phyloP scores from a whole-genome alignment of 1,284 basidiomycete genomes.

The Moesziomyces parantarcticus region DNA sequence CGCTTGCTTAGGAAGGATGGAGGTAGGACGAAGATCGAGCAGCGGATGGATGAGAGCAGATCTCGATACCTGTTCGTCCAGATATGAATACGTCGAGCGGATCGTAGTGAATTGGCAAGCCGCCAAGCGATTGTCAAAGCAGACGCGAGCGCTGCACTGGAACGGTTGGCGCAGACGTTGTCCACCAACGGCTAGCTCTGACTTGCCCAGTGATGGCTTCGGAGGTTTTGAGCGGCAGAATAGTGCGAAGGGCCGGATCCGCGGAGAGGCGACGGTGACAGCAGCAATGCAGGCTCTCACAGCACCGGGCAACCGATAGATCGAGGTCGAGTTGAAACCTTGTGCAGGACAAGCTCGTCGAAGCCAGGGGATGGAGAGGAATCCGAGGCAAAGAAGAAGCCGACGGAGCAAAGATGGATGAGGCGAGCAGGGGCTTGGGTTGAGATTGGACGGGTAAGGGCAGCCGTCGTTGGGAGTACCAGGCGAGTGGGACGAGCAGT shows the following conservation, averaged over 20 bases:
- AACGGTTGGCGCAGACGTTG: too few relatives aligned
- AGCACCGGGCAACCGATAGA: slow-evolving; percentile 34
- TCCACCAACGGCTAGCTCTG: too few relatives aligned
- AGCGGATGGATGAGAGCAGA: not conserved
- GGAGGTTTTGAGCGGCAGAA: too few relatives aligned
- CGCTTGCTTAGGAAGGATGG: not conserved
- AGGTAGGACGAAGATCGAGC: not conserved
- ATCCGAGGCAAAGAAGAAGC: slow-evolving; percentile 19
- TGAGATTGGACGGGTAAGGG: not conserved
- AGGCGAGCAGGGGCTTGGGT: slow-evolving; percentile 5
- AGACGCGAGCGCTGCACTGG: too few relatives aligned
- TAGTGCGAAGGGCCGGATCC: too few relatives aligned
- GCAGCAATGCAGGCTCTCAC: slow-evolving; percentile 17
- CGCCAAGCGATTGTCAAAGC: too few relatives aligned
- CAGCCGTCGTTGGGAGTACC: slow-evolving; percentile 5
- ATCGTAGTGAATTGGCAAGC: too few relatives aligned
- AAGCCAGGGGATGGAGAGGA: not conserved
- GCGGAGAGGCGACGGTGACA: not conserved
- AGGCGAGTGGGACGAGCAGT: slow-evolving; percentile 15
- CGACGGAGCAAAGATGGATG: slow-evolving; percentile 17
- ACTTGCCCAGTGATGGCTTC: too few relatives aligned
- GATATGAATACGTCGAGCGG: slow-evolving; percentile 5
- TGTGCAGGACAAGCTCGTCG: slow-evolving; percentile 29
- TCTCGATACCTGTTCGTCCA: not conserved
- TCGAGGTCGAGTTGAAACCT: slow-evolving; percentile 42